phyloP scores from a whole-genome alignment of 208 protist genomes.

The Leishmania arabica region DNA sequence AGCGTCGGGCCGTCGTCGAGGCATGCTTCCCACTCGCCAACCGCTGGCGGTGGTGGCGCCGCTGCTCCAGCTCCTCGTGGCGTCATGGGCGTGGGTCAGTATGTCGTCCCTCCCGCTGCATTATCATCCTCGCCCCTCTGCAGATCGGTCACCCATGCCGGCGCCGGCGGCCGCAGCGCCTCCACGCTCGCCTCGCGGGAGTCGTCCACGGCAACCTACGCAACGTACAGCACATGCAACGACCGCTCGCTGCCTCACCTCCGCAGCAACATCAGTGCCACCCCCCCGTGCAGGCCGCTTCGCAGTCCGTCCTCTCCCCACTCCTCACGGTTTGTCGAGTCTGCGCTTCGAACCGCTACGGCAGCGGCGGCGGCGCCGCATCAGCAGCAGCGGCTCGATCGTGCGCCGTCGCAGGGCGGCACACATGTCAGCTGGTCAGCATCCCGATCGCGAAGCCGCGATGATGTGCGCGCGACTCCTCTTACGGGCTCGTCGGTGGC shows the following conservation, averaged over 20 bases:
- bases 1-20: neutral
- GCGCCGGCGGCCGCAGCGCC: neutral
- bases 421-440: neutral
- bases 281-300: neutral
- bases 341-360: conserved; percentile 10
- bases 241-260: neutral
- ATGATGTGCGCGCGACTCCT: neutral
- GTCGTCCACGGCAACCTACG: conserved; percentile 8
- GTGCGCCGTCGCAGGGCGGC: neutral
- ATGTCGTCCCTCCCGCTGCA: neutral
- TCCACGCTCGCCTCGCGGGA: neutral
- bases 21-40: neutral
- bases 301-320: neutral
- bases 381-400: neutral
- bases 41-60: neutral
- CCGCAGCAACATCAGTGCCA: neutral
- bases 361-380: conserved; percentile 9
- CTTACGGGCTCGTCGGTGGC: neutral
- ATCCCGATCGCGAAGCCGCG: conserved; percentile 7
- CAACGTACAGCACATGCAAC: neutral
- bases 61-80: neutral
- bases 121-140: neutral
- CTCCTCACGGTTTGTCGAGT: conserved; percentile 26
- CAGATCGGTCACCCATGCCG: conserved; percentile 12
- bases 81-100: neutral